A percentile compares a stretch with the other conserved stretches of the same genome.
These are phyloP conservation scores for Dryas integrifolia DNA, from an alignment of 331 rosid genomes.

Conservation along the genomic window DNA sequence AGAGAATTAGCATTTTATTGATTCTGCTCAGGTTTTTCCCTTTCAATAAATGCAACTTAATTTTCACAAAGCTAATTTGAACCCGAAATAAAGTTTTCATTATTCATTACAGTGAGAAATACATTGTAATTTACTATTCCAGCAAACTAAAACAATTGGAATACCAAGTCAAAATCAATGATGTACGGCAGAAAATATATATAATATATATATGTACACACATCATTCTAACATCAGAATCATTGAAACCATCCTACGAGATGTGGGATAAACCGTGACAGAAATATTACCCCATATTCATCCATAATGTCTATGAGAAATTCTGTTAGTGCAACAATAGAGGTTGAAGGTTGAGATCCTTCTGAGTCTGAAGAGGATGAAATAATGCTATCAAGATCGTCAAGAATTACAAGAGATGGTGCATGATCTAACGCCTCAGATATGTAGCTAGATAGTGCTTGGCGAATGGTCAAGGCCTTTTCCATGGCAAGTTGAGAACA, in stretches of 20 bases:
- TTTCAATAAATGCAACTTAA: not conserved
- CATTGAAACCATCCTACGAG: not conserved
- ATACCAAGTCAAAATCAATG: not conserved
- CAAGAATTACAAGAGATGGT: conserved; percentile 83
- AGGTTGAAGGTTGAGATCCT: conserved; percentile 61
- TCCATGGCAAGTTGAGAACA: conserved; percentile 79
- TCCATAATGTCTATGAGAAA: conserved; percentile 74
- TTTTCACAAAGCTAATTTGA: not conserved
- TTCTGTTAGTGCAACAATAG: conserved; percentile 60
- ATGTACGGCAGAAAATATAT: conserved; percentile 14
- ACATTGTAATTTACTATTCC: not conserved
- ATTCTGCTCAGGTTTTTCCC: not conserved
- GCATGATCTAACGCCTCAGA: conserved; percentile 86
- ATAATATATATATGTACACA: no score
- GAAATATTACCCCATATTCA: conserved; percentile 71
- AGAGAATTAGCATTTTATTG: not conserved
- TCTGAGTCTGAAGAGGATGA: conserved; percentile 61
- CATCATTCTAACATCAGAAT: not conserved
- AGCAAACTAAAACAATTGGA: not conserved
- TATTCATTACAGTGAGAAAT: not conserved
- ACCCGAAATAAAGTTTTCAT: not conserved
- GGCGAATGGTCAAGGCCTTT: conserved; percentile 61
- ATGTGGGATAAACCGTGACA: not conserved
- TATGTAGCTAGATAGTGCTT: conserved; percentile 59
- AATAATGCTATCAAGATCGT: conserved; percentile 82